These are phyloP conservation scores for Jasminum sambac DNA, from an alignment of 257 asterid species.

Conservation along the genomic window DNA sequence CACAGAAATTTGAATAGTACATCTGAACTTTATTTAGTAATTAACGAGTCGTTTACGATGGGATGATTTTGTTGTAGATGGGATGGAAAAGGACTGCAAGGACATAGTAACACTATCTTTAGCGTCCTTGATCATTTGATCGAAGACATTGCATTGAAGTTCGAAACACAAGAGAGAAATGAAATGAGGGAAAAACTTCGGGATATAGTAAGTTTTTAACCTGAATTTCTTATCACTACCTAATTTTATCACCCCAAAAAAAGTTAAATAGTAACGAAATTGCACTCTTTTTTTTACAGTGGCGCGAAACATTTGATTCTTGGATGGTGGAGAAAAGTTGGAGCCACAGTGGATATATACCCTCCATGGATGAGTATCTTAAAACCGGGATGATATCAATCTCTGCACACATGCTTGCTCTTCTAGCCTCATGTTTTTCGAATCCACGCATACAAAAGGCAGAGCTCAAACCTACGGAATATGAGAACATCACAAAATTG, in stretches of 20 bases:
- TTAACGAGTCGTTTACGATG: background rate
- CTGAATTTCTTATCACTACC: background rate
- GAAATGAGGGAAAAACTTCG: slow-evolving; percentile 26
- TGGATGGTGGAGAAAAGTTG: slow-evolving; percentile 68
- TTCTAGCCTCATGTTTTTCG: slow-evolving; percentile 41
- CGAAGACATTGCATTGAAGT: slow-evolving; percentile 28
- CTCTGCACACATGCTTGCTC: slow-evolving; percentile 42
- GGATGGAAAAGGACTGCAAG: slow-evolving; percentile 48
- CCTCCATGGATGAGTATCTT: slow-evolving; percentile 50
- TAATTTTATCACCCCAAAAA: background rate
- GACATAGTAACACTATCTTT: slow-evolving; percentile 59
- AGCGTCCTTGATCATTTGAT: slow-evolving; percentile 56
- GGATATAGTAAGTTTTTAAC: slow-evolving; percentile 41
- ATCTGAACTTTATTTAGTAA: too few relatives aligned
- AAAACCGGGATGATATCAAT: slow-evolving; percentile 42
- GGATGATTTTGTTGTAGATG: slow-evolving; percentile 38
- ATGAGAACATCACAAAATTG: slow-evolving; percentile 45
- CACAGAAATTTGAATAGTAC: too few relatives aligned
- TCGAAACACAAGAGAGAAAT: slow-evolving; percentile 25
- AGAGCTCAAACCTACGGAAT: slow-evolving; percentile 18
- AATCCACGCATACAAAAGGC: slow-evolving; percentile 10
- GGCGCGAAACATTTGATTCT: slow-evolving; percentile 54
- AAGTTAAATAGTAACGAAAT: background rate
- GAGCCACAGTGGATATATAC: slow-evolving; percentile 41
- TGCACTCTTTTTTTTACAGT: slow-evolving; percentile 25